Evolutionary conservation across 371 early-diverging fungal genomes (phyloP).

Genomic region (Encephalitozoon intestinalis): DNA sequence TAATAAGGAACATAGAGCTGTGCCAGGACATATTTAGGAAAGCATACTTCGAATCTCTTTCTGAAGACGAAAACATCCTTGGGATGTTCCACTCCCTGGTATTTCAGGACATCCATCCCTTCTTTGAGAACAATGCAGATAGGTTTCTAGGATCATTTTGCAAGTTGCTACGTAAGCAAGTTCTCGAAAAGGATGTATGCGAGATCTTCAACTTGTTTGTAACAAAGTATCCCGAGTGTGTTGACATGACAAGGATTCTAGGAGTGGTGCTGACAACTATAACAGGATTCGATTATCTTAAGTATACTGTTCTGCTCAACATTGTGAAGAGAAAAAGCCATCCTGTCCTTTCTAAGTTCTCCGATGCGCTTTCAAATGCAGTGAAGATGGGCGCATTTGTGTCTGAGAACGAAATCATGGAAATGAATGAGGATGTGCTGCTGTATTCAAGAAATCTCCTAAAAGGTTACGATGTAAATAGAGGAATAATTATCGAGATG

Average conservation of each 20-base stretch:
- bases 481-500: slow-evolving; percentile 24
- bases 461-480: slow-evolving; percentile 23
- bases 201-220: slow-evolving; percentile 40
- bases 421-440: slow-evolving; percentile 27
- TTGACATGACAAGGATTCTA: slow-evolving; percentile 30
- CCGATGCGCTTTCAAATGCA: slow-evolving; percentile 16
- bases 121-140: slow-evolving; percentile 44
- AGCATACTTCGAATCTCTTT: neutral
- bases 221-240: slow-evolving; percentile 35
- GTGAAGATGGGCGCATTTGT: slow-evolving; percentile 11
- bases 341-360: neutral
- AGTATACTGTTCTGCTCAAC: slow-evolving; percentile 20
- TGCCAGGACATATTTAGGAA: slow-evolving; percentile 7
- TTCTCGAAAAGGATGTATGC: neutral
- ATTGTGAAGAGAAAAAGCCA: slow-evolving; percentile 2
- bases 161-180: neutral
- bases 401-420: slow-evolving; percentile 12
- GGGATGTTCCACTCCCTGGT: slow-evolving; percentile 38
- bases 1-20: slow-evolving; percentile 29
- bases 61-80: slow-evolving; percentile 20
- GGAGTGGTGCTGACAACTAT: slow-evolving; percentile 19
- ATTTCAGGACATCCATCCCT: slow-evolving; percentile 51
- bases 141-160: slow-evolving; percentile 16
- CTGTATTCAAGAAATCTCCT: slow-evolving; percentile 26
- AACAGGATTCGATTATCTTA: slow-evolving; percentile 17